Percentiles rank a stretch among this genome's conserved stretches.
These are phyloP conservation scores for Suillus discolor DNA, from an alignment of 768 basidiomycete species.

Conservation along the genomic window DNA sequence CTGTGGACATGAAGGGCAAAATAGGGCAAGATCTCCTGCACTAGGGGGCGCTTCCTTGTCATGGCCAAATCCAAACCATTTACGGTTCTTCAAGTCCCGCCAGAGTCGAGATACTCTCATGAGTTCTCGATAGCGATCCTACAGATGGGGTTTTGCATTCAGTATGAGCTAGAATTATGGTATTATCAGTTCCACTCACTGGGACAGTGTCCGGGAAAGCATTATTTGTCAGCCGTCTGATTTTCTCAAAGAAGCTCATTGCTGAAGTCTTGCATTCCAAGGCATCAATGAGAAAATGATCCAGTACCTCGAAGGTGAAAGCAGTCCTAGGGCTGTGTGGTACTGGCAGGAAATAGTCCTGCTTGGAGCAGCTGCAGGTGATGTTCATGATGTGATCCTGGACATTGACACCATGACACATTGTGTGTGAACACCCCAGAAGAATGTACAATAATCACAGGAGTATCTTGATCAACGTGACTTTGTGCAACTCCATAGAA, in stretches of 20 bases:
- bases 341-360: slow-evolving; percentile 11
- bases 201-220: background rate
- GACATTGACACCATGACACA: slow-evolving; percentile 6
- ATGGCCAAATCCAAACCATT: slow-evolving; percentile 15
- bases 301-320: slow-evolving; percentile 11
- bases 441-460: background rate
- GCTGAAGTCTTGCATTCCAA: slow-evolving; percentile 19
- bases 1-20: slow-evolving; percentile 33
- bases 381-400: background rate
- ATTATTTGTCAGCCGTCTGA: slow-evolving; percentile 10
- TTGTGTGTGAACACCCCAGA: slow-evolving; percentile 13
- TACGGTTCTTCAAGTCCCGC: slow-evolving; percentile 7
- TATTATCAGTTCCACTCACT: background rate
- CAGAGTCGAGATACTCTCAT: slow-evolving; percentile 12
- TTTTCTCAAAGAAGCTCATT: slow-evolving; percentile 11
- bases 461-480: background rate
- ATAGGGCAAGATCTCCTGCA: slow-evolving; percentile 18
- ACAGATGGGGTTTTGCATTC: background rate
- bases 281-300: slow-evolving; percentile 10
- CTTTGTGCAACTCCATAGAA: background rate
- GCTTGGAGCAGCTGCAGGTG: background rate
- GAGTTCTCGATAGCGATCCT: slow-evolving; percentile 18
- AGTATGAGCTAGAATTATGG: too few relatives aligned
- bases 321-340: slow-evolving; percentile 3
- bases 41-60: slow-evolving; percentile 8